A percentile compares a stretch with the other conserved stretches of the same genome.
Evolutionary conservation across 2,329 filamentous ascomycete genomes (phyloP).

Genomic region (Fusarium sp.): DNA sequence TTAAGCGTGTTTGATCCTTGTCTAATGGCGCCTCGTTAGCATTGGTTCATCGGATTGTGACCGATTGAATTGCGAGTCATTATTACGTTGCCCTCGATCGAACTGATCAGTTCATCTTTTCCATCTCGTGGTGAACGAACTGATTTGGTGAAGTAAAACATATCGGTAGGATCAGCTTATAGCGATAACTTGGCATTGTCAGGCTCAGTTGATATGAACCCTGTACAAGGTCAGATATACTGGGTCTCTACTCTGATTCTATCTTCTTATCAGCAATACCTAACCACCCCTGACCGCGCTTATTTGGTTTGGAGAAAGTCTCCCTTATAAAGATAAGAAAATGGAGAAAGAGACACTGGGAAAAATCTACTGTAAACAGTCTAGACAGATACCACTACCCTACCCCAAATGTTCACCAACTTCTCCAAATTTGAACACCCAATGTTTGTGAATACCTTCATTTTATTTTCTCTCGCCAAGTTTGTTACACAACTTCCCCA

Average conservation of each 20-base stretch:
- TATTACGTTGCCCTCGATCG: conserved; percentile 4
- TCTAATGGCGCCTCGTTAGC: neutral
- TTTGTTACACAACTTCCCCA: conserved; percentile 8
- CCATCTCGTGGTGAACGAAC: neutral
- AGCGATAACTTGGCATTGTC: conserved; percentile 1
- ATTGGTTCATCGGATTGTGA: conserved; percentile 17
- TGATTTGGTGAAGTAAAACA: neutral
- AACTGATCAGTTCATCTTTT: neutral
- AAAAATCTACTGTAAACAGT: conserved; percentile 2
- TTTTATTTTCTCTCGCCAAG: neutral
- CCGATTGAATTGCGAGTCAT: conserved; percentile 29
- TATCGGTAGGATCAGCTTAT: neutral
- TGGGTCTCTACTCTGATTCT: neutral
- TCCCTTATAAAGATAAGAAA: conserved; percentile 30
- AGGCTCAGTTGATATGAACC: conserved; percentile 10
- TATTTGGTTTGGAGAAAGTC: conserved; percentile 34
- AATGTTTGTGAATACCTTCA: conserved; percentile 25
- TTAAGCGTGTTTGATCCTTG: conserved; percentile 29
- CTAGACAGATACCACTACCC: conserved; percentile 17
- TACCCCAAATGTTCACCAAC: conserved; percentile 28
- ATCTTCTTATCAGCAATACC: conserved; percentile 30
- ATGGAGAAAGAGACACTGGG: neutral
- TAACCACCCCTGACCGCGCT: conserved; percentile 24
- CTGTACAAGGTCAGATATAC: conserved; percentile 3
- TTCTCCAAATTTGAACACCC: conserved; percentile 34